Conservation (phyloP, 129 eudicot species). For the Cynara cardunculus region DNA sequence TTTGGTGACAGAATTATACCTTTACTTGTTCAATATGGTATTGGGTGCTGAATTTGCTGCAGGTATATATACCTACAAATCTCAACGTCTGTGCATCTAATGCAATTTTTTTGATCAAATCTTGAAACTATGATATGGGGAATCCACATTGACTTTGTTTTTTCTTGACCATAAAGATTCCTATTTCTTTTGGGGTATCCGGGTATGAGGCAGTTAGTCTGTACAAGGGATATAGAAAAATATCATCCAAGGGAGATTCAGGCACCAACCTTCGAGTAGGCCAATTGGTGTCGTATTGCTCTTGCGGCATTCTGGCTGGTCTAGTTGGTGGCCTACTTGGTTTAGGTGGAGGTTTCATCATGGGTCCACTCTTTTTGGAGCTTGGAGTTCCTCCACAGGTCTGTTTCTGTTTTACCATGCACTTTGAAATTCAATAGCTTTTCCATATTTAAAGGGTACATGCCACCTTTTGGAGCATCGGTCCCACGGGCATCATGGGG, state of each 20-base stretch:
- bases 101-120: neutral
- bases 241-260: constrained; percentile 63
- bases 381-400: constrained; percentile 97
- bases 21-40: constrained; percentile 61
- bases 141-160: neutral
- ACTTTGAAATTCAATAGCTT: neutral
- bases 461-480: too few species aligned
- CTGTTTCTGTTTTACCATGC: neutral
- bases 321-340: constrained; percentile 92
- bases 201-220: constrained; percentile 70
- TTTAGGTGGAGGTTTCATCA: constrained; percentile 90
- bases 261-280: constrained; percentile 45
- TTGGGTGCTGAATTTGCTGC: constrained; percentile 83
- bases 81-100: neutral
- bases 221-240: constrained; percentile 58
- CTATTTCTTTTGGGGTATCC: constrained; percentile 78
- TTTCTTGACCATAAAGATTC: constrained; percentile 42
- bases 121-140: neutral
- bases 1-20: constrained; percentile 59
- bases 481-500: too few species aligned
- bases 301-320: constrained; percentile 72
- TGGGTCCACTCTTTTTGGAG: constrained; percentile 94
- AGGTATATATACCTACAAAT: constrained; percentile 38
- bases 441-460: neutral
- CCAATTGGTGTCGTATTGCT: constrained; percentile 57